A percentile compares a stretch with the other conserved stretches of the same genome.
Evolutionary conservation across 257 asterid genomes (phyloP).

Genomic region (Orobanche coerulescens): DNA sequence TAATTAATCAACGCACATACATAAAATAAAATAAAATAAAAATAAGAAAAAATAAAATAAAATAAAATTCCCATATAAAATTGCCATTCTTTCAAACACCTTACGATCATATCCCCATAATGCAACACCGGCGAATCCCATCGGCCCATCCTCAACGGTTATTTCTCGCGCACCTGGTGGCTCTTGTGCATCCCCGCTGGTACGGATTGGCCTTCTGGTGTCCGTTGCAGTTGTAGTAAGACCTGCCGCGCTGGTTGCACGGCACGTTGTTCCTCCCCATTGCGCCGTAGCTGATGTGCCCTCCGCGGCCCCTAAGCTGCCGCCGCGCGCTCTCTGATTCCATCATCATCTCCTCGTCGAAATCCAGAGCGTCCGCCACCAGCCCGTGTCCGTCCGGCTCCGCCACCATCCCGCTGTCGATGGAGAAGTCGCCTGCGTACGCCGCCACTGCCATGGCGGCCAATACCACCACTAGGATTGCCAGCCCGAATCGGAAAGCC

Average conservation of each 20-base stretch:
- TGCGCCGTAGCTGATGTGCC: conserved; percentile 39
- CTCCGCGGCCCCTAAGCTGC: conserved; percentile 23
- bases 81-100: background rate
- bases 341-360: conserved; percentile 46
- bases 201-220: conserved; percentile 34
- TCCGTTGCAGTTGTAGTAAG: conserved; percentile 39
- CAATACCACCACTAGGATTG: conserved; percentile 30
- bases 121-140: background rate
- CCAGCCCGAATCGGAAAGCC: conserved; percentile 32
- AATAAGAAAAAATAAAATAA: background rate
- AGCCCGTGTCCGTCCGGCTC: conserved; percentile 26
- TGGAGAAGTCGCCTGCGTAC: conserved; percentile 5
- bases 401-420: background rate
- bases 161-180: conserved; percentile 37
- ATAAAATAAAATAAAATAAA: background rate
- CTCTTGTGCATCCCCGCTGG: conserved; percentile 43
- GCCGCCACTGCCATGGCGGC: conserved; percentile 33
- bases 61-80: background rate
- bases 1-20: background rate
- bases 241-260: conserved; percentile 34
- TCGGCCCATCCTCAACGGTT: background rate
- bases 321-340: conserved; percentile 32
- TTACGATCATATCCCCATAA: background rate
- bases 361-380: conserved; percentile 32
- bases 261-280: conserved; percentile 30